Base-by-base conservation (phyloP, 2,329 filamentous ascomycete species). In the Paecilomyces variotii region DNA sequence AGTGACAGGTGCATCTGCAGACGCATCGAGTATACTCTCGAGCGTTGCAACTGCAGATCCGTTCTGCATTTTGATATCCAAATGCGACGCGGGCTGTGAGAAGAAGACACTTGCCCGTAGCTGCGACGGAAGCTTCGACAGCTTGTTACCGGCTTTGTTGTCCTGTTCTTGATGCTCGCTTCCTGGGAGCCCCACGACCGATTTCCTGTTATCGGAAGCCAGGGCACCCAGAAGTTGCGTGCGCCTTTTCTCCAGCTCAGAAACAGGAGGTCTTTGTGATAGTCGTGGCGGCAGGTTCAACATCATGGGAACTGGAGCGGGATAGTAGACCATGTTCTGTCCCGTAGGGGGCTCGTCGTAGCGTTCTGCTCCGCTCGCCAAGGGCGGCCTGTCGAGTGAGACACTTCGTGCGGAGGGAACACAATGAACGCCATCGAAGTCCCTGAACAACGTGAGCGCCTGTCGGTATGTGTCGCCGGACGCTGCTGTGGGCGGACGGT, bases 71-170 rank as follows among this genome's bases (percentile, higher is more conserved):
- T 84, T 74, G 45, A 86, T 75, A 54, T 86, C 79, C 52, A 85
- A 78, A 1, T 77, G 66, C 6, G 82, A 70, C 1, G 83, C 79
- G 0, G 87, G 87, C 3, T 79, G 77, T 59, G 97, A 92, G 68
- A 97, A 97, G 75, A 90, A 97, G 28, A 89, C 85, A 66, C 87
- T 96, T n/a, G 94, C 94, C 61, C 93, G 85, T 35, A 97, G 81
- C 65, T 96, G 91, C 0, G 93, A 85, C 2, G 93, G 91, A 12
- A 97, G 72, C 55, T 82, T 81, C 14, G 81, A 79, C 19, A 83
- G 63, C 10, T 61, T 64, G 32, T 70, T 70, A 27, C 65, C 62
- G 9, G 60, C 63, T 11, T 61, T 60, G 32, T 49, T 56, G 39
- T 67, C 63, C 11, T 55, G 62, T 5, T 63, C 62, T 10, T 65